Evolutionary conservation across 1,284 basidiomycete genomes (phyloP).

Genomic region (Lentinus polychrous): DNA sequence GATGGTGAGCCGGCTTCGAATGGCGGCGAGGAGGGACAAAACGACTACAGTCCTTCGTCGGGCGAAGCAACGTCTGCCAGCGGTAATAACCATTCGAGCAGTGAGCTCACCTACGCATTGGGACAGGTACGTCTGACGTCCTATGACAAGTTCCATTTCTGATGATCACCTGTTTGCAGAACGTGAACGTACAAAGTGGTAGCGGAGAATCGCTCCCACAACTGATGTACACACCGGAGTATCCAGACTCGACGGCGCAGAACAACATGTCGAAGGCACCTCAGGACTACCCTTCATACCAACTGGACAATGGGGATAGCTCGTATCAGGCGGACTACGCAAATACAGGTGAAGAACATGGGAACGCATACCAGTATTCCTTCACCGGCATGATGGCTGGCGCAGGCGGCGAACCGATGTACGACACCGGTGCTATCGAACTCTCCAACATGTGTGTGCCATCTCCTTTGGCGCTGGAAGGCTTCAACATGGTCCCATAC

Average conservation of each 20-base stretch:
- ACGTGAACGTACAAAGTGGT: background rate
- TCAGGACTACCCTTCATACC: background rate
- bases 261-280: background rate
- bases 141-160: background rate
- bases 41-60: too few relatives aligned
- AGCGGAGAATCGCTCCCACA: background rate
- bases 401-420: background rate
- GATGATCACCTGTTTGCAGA: background rate
- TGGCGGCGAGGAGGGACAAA: too few relatives aligned
- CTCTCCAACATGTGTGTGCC: conserved; percentile 8
- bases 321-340: background rate
- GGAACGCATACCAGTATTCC: background rate
- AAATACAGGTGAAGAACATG: background rate
- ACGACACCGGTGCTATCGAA: conserved; percentile 8
- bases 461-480: conserved; percentile 2
- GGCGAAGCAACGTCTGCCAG: too few relatives aligned
- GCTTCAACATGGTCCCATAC: background rate
- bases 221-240: background rate
- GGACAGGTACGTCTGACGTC: background rate
- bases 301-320: background rate
- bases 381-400: background rate
- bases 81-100: too few relatives aligned
- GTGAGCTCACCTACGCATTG: background rate
- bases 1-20: background rate
- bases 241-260: background rate